Conservation (phyloP, 257 asterid species). For the Forsythia suspensa region DNA sequence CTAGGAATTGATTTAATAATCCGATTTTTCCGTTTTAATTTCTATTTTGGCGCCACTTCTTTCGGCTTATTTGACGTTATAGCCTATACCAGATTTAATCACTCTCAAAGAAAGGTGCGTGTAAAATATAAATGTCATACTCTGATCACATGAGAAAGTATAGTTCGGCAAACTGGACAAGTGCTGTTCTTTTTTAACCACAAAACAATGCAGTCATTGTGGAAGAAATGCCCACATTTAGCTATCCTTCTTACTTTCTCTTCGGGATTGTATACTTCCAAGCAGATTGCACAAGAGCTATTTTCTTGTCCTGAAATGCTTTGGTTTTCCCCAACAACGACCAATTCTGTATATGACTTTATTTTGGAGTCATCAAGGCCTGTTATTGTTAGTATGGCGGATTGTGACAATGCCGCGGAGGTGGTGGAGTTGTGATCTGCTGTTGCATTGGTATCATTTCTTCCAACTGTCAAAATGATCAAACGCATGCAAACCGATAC, state of each 20-base stretch:
- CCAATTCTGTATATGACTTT: neutral
- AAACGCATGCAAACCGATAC: neutral
- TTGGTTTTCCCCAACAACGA: neutral
- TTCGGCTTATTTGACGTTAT: too few species aligned
- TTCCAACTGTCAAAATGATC: neutral
- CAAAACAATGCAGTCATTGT: constrained; percentile 22
- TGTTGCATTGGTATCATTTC: neutral
- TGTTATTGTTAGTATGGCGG: too few species aligned
- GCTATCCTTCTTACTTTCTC: constrained; percentile 14
- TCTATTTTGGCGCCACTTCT: too few species aligned
- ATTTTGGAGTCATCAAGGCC: neutral
- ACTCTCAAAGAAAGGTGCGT: too few species aligned
- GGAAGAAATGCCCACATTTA: constrained; percentile 25
- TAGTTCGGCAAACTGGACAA: constrained; percentile 34
- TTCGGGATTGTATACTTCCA: constrained; percentile 4
- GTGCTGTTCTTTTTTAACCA: constrained; percentile 20
- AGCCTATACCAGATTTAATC: too few species aligned
- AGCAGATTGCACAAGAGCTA: constrained; percentile 23
- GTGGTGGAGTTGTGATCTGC: neutral
- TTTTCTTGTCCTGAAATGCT: neutral
- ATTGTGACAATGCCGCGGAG: too few species aligned
- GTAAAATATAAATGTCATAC: too few species aligned
- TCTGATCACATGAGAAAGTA: neutral
- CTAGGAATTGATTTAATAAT: too few species aligned
- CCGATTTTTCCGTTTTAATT: too few species aligned